A percentile compares a stretch with the other conserved stretches of the same genome.
phyloP scores from a whole-genome alignment of 169 alveolate species.

The Plasmodium vinckei region DNA sequence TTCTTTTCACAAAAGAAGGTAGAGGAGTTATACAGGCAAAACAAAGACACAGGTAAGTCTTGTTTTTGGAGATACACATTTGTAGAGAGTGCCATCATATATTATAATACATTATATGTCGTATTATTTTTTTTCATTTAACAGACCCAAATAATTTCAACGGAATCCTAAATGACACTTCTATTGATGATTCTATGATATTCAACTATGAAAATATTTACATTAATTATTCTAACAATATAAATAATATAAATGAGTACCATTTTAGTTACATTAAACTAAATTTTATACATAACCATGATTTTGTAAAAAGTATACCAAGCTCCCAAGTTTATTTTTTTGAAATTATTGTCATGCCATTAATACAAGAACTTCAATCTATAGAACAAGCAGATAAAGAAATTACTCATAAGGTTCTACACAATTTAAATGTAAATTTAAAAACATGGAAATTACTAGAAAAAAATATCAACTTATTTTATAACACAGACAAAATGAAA shows the following conservation, averaged over 20 bases:
- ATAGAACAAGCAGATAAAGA: conserved; percentile 59
- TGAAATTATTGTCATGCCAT: conserved; percentile 74
- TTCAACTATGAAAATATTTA: conserved; percentile 70
- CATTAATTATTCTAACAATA: conserved; percentile 51
- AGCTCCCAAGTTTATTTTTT: conserved; percentile 65
- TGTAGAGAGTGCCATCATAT: neutral
- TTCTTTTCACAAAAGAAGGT: conserved; percentile 92
- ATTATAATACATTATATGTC: neutral
- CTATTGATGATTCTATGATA: conserved; percentile 46
- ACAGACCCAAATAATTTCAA: conserved; percentile 12
- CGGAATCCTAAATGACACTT: conserved; percentile 27
- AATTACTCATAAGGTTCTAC: conserved; percentile 58
- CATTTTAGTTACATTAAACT: conserved; percentile 68
- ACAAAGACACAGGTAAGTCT: conserved; percentile 48
- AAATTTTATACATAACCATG: conserved; percentile 63
- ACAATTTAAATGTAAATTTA: conserved; percentile 57
- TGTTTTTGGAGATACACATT: too few species aligned
- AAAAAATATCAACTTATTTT: conserved; percentile 68
- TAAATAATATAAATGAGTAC: conserved; percentile 49
- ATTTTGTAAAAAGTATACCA: conserved; percentile 73
- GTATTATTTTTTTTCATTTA: neutral
- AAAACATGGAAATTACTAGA: conserved; percentile 67
- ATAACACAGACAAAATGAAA: conserved; percentile 75
- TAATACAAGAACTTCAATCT: conserved; percentile 70
- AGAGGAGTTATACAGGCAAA: conserved; percentile 75